Percentiles rank a stretch among this genome's conserved stretches.
Conservation (phyloP, 2,329 filamentous ascomycete genomes). For the Xylaria sp. region DNA sequence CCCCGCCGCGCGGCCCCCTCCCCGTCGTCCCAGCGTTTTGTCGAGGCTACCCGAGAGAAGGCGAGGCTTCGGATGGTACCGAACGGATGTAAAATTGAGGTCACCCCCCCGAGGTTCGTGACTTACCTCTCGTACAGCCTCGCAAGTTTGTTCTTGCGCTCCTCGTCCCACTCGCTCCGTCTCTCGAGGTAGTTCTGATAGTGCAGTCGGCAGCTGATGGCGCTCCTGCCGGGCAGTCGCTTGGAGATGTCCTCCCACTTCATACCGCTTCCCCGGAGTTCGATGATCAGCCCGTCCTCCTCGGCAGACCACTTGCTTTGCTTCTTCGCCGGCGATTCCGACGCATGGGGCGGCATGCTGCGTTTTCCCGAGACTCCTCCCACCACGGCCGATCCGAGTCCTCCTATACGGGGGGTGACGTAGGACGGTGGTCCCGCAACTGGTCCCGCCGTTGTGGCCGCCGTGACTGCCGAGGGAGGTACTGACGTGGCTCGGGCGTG, state of each 20-base stretch:
- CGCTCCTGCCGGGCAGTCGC: constrained; percentile 83
- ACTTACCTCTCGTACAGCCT: constrained; percentile 90
- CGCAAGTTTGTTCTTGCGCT: constrained; percentile 95
- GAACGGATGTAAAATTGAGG: too few species aligned
- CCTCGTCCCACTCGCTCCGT: constrained; percentile 93
- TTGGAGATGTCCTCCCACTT: constrained; percentile 99
- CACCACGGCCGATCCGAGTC: constrained; percentile 36
- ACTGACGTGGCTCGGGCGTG: constrained; percentile 43
- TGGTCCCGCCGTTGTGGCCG: constrained; percentile 40
- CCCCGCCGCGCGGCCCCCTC: background rate
- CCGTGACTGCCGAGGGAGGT: constrained; percentile 39
- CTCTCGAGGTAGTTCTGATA: constrained; percentile 98
- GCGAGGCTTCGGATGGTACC: constrained; percentile 12
- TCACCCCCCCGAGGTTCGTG: too few species aligned
- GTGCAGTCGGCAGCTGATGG: constrained; percentile 90
- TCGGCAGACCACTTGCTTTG: constrained; percentile 97
- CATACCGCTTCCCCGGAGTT: constrained; percentile 87
- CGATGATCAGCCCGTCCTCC: constrained; percentile 91
- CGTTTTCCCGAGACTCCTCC: constrained; percentile 45
- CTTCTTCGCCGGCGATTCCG: constrained; percentile 80
- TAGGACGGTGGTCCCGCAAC: constrained; percentile 32
- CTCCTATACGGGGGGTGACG: constrained; percentile 31
- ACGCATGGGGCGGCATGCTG: constrained; percentile 56
- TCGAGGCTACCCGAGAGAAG: background rate
- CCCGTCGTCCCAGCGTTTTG: background rate